These are phyloP conservation scores for Neofusicoccum cordaticola DNA, from an alignment of 2,329 filamentous ascomycete genomes.

Conservation along the genomic window DNA sequence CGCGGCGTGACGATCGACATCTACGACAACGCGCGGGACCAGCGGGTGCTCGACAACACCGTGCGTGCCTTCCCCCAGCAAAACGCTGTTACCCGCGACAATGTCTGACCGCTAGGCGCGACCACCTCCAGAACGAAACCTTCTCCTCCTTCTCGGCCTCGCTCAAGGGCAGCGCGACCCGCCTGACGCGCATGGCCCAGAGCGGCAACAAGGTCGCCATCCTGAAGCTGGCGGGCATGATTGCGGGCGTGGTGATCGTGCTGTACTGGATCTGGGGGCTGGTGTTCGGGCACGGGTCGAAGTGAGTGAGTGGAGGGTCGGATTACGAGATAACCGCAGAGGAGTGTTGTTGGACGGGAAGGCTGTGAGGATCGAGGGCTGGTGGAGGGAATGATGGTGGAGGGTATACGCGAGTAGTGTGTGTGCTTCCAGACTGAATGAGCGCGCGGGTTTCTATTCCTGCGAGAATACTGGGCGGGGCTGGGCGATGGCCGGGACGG, in stretches of 20 bases:
- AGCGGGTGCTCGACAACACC: constrained; percentile 83
- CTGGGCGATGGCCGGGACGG: no score
- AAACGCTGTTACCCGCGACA: not conserved
- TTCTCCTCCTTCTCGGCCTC: constrained; percentile 84
- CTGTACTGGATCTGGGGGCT: constrained; percentile 65
- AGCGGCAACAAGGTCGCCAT: constrained; percentile 89
- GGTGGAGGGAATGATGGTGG: not conserved
- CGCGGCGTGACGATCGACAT: constrained; percentile 96
- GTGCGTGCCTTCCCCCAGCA: constrained; percentile 50
- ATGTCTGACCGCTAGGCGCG: no score
- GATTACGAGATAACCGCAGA: no score
- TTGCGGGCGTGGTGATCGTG: constrained; percentile 69
- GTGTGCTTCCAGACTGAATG: no score
- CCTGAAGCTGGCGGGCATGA: constrained; percentile 81
- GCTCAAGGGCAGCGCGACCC: constrained; percentile 77
- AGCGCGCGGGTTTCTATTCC: no score
- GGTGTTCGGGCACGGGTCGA: constrained; percentile 6
- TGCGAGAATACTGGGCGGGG: no score
- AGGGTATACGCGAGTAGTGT: not conserved
- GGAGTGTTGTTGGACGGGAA: no score
- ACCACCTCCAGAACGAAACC: constrained; percentile 76
- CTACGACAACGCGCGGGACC: constrained; percentile 89
- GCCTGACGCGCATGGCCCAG: constrained; percentile 85
- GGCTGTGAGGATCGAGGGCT: no score
- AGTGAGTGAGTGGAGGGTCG: not conserved